These are phyloP conservation scores for Hymenoscyphus fructigenus DNA, from an alignment of 2,329 filamentous ascomycete species.

Conservation along the genomic window DNA sequence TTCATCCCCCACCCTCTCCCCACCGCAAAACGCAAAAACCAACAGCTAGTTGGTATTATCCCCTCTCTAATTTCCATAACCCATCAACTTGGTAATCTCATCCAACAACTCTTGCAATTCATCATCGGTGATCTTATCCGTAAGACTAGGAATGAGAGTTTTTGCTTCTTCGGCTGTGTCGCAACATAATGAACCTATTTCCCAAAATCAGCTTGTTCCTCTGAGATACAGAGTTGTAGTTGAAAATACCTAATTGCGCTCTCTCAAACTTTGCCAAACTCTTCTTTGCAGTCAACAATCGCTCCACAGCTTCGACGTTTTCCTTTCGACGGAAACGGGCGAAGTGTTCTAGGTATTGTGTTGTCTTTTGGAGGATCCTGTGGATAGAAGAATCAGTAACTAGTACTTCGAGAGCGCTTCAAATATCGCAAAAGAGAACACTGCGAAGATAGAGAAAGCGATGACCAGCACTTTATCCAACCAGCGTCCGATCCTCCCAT, in stretches of 20 bases:
- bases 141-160: constrained; percentile 85
- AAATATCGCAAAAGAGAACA: too few species aligned
- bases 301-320: constrained; percentile 91
- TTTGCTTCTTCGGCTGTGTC: constrained; percentile 94
- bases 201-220: constrained; percentile 14
- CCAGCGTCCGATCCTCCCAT: too few species aligned
- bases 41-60: background rate
- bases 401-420: background rate
- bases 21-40: background rate
- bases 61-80: constrained; percentile 28
- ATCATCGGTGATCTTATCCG: constrained; percentile 86
- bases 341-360: constrained; percentile 92
- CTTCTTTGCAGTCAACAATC: constrained; percentile 74
- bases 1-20: background rate
- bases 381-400: background rate
- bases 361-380: constrained; percentile 80
- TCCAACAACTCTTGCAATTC: constrained; percentile 85
- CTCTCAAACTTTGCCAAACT: constrained; percentile 90
- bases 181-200: constrained; percentile 81
- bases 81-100: constrained; percentile 77
- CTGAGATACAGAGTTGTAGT: constrained; percentile 11
- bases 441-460: too few species aligned
- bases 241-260: constrained; percentile 74
- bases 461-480: too few species aligned
- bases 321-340: constrained; percentile 94